phyloP scores from a whole-genome alignment of 371 early-diverging fungal species.

The Amoeboradix gromovi region DNA sequence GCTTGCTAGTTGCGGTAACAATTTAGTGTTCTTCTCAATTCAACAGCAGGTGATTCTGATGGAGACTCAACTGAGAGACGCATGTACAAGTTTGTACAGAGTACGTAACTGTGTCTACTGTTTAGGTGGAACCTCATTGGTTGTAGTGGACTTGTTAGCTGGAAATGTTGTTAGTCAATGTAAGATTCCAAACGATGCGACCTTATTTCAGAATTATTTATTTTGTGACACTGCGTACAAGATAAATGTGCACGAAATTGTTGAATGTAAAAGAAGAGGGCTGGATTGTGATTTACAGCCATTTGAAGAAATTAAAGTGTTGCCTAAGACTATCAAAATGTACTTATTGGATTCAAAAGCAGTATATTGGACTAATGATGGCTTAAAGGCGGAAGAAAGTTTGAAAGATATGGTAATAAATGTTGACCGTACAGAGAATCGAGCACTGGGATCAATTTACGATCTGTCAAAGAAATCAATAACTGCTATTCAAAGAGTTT shows the following conservation, averaged over 20 bases:
- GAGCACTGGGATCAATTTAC: neutral
- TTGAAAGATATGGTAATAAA: neutral
- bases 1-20: neutral
- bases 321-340: neutral
- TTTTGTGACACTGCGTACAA: neutral
- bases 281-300: neutral
- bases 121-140: neutral
- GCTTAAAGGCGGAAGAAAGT: neutral
- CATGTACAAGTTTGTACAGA: neutral
- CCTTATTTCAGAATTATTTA: neutral
- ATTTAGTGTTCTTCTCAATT: neutral
- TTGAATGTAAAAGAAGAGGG: neutral
- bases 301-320: neutral
- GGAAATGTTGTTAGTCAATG: neutral
- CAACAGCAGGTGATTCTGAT: neutral
- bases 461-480: neutral
- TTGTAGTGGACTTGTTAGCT: neutral
- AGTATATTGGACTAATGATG: neutral
- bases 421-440: neutral
- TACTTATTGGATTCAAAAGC: neutral
- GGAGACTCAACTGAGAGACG: neutral
- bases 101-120: neutral
- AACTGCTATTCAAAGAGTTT: neutral
- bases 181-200: neutral
- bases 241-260: neutral